Conservation (phyloP, 768 basidiomycete genomes). For the Naganishia vishniacii region DNA sequence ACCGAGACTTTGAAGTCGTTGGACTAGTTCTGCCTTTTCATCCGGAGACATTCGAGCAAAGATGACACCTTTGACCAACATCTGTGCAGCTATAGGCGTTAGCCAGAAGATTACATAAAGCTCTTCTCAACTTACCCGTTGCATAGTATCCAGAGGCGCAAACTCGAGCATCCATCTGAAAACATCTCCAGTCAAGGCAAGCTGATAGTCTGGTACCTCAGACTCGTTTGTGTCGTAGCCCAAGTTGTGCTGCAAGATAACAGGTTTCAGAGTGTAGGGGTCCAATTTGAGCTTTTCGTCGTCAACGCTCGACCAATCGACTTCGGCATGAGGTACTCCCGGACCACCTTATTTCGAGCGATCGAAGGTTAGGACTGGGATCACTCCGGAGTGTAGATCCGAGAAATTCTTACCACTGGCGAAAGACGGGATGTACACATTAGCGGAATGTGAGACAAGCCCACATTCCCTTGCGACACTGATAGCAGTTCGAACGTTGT, state of each 20-base stretch:
- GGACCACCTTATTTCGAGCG: conserved; percentile 5
- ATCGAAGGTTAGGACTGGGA: too few species aligned
- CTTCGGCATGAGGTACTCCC: conserved; percentile 51
- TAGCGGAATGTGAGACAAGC: conserved; percentile 76
- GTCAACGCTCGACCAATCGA: conserved; percentile 91
- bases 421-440: conserved; percentile 81
- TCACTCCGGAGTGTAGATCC: too few species aligned
- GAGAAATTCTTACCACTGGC: conserved; percentile 64
- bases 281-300: conserved; percentile 79
- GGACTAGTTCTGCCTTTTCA: conserved; percentile 97
- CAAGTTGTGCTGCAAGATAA: conserved; percentile 57
- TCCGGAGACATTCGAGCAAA: conserved; percentile 99
- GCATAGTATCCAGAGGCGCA: conserved; percentile 85
- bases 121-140: conserved; percentile 57
- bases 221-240: conserved; percentile 63
- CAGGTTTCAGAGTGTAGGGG: conserved; percentile 76
- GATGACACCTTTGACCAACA: conserved; percentile 93
- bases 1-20: conserved; percentile 82
- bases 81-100: conserved; percentile 53
- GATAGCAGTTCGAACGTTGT: conserved; percentile 92
- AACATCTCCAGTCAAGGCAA: conserved; percentile 88
- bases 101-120: not conserved
- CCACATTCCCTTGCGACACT: conserved; percentile 93
- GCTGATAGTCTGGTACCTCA: conserved; percentile 76
- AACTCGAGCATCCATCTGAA: conserved; percentile 98